phyloP scores from a whole-genome alignment of 2,329 filamentous ascomycete genomes.

The Cladosporium cucumerinum region DNA sequence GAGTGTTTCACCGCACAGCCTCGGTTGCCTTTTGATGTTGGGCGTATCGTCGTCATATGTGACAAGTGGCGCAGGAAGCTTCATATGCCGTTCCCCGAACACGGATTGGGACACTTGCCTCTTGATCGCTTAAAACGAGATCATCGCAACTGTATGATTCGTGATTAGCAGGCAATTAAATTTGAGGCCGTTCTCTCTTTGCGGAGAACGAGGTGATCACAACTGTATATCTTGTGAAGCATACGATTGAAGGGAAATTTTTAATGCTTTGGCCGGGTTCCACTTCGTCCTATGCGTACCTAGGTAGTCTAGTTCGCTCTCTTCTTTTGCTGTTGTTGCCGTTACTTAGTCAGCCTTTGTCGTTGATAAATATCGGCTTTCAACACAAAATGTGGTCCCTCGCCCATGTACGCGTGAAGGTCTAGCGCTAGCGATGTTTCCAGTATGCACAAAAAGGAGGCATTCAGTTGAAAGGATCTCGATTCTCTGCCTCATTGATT shows the following conservation, averaged over 20 bases:
- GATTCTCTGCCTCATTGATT: background rate
- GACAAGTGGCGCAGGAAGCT: background rate
- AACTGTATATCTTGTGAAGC: background rate
- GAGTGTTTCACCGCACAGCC: background rate
- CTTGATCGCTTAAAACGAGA: background rate
- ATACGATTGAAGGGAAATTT: background rate
- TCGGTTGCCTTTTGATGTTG: background rate
- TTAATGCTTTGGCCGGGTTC: background rate
- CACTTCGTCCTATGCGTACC: background rate
- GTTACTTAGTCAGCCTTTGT: no score
- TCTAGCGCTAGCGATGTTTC: no score
- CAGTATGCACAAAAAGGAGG: no score
- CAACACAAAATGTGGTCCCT: no score
- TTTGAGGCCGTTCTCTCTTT: background rate
- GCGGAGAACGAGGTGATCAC: background rate
- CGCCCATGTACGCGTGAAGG: no score
- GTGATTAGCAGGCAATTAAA: background rate
- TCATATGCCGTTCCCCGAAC: background rate
- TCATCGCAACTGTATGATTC: background rate
- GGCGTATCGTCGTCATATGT: background rate
- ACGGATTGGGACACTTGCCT: background rate
- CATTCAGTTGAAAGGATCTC: no score
- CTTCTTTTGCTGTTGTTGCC: background rate
- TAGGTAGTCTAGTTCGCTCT: background rate
- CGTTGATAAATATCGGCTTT: no score